Percentiles rank a stretch among this genome's conserved stretches.
These are phyloP conservation scores for Xylaria sp. DNA, from an alignment of 2,329 filamentous ascomycete species.

Conservation along the genomic window DNA sequence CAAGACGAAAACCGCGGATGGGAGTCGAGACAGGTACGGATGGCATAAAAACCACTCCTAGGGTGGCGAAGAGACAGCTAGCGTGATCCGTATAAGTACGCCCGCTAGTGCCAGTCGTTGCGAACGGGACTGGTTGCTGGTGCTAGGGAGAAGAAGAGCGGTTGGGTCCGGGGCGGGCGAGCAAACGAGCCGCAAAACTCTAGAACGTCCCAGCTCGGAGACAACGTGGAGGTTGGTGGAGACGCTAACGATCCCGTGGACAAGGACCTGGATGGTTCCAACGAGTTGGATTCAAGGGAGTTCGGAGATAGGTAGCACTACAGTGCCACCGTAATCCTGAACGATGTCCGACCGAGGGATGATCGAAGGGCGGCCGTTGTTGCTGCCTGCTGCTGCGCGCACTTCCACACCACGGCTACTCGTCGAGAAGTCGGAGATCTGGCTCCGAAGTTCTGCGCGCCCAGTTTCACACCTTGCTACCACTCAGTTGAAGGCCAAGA, in stretches of 20 bases:
- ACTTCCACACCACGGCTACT: background rate
- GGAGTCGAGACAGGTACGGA: background rate
- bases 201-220: conserved; percentile 11
- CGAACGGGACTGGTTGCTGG: background rate
- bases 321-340: background rate
- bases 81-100: background rate
- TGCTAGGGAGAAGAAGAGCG: conserved; percentile 1
- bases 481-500: background rate
- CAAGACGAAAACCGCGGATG: conserved; percentile 5
- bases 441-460: background rate
- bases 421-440: background rate
- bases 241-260: conserved; percentile 14
- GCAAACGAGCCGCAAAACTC: background rate
- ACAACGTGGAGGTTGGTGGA: conserved; percentile 2
- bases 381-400: background rate
- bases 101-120: background rate
- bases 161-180: background rate
- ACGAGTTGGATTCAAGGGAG: conserved; percentile 15
- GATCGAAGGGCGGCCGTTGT: background rate
- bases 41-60: conserved; percentile 14
- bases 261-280: conserved; percentile 11
- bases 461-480: too few relatives aligned
- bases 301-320: background rate
- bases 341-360: background rate
- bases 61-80: conserved; percentile 6